A percentile compares a stretch with the other conserved stretches of the same genome.
These are phyloP conservation scores for Pythium chondricola DNA, from an alignment of 352 stramenopile species.

Conservation along the genomic window DNA sequence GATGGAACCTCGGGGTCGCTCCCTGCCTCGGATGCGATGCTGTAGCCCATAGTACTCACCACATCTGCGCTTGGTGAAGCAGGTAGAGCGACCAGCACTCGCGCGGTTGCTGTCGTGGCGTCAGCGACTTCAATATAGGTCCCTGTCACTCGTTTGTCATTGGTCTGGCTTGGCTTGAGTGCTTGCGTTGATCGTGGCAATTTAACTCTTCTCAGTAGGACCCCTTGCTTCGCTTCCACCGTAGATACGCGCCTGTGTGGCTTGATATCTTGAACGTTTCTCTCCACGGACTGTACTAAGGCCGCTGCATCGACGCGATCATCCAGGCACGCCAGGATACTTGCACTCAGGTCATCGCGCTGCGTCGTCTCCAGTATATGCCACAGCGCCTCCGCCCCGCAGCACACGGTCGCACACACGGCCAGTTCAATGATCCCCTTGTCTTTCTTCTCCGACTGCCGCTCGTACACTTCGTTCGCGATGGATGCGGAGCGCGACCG, in stretches of 20 bases:
- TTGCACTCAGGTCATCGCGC: conserved; percentile 9
- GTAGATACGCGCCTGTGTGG: not conserved
- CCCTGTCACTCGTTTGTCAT: no score
- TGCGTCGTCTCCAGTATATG: conserved; percentile 7
- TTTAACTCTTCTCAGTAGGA: no score
- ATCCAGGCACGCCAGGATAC: conserved; percentile 6
- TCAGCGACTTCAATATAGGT: no score
- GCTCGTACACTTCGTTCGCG: not conserved
- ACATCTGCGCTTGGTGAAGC: no score
- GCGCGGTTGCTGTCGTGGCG: no score
- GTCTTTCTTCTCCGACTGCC: not conserved
- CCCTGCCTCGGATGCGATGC: no score
- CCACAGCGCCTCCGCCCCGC: conserved; percentile 1
- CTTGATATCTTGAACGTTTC: not conserved
- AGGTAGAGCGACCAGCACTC: no score
- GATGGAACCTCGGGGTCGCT: no score
- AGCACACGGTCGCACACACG: not conserved
- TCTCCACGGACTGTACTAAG: conserved; percentile 3
- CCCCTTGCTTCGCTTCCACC: not conserved
- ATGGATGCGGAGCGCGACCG: no score
- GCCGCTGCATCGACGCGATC: conserved; percentile 1
- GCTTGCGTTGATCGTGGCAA: no score
- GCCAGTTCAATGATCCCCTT: not conserved
- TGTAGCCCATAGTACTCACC: no score
- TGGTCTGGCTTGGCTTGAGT: no score